A percentile compares a stretch with the other conserved stretches of the same genome.
These are phyloP conservation scores for Viola odorata DNA, from an alignment of 345 rosid genomes.

Conservation along the genomic window DNA sequence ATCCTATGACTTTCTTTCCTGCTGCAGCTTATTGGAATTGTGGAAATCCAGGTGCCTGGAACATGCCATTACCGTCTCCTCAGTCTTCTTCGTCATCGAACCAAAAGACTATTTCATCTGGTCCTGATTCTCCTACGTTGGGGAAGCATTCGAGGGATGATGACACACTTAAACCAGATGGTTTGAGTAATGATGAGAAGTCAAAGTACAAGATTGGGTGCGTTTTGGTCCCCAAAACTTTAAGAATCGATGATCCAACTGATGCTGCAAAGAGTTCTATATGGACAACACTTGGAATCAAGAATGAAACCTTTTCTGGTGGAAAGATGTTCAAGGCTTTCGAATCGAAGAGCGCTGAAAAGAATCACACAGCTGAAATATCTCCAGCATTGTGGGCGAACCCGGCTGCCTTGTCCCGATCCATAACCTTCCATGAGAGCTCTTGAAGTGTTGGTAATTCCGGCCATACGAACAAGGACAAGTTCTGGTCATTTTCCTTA, in stretches of 20 bases:
- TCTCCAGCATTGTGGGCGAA: slow-evolving; percentile 50
- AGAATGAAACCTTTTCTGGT: slow-evolving; percentile 38
- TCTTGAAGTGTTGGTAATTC: slow-evolving; percentile 19
- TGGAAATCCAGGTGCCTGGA: slow-evolving; percentile 45
- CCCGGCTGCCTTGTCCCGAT: slow-evolving; percentile 87
- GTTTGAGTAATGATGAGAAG: slow-evolving; percentile 7
- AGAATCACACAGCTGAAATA: slow-evolving; percentile 31
- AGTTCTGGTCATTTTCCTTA: neutral
- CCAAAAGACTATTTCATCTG: slow-evolving; percentile 1
- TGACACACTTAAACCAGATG: slow-evolving; percentile 24
- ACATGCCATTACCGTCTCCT: slow-evolving; percentile 18
- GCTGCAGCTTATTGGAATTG: slow-evolving; percentile 24
- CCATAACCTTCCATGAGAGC: slow-evolving; percentile 63
- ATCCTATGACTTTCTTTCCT: slow-evolving; percentile 20
- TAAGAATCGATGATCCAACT: slow-evolving; percentile 21
- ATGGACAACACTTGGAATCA: slow-evolving; percentile 28
- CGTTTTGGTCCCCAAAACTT: slow-evolving; percentile 16
- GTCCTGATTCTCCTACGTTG: slow-evolving; percentile 10
- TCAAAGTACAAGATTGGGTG: slow-evolving; percentile 6
- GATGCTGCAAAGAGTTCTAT: slow-evolving; percentile 29
- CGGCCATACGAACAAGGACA: slow-evolving; percentile 2
- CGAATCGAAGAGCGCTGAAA: slow-evolving; percentile 42
- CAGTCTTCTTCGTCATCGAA: slow-evolving; percentile 14
- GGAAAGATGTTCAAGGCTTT: slow-evolving; percentile 58
- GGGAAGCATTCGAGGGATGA: slow-evolving; percentile 25